Evolutionary conservation across 441 rosid genomes (phyloP), one percentile per base, ranked within the genome.

Genomic region (Mallotus japonicus): DNA sequence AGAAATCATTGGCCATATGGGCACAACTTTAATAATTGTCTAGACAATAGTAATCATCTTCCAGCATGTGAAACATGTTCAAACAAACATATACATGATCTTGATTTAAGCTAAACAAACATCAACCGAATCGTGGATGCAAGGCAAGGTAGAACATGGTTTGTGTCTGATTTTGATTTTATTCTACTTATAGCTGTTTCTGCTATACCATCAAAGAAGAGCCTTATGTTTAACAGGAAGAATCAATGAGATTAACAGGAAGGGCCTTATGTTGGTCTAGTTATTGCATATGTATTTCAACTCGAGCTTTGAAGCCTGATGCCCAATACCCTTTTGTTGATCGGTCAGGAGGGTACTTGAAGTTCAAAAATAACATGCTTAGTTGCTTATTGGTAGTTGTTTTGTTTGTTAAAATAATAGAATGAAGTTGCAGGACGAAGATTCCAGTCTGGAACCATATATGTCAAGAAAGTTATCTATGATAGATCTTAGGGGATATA

Each of bases 211-310:
- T 28, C 59, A 46, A 49, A 47, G 19, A 47, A 32, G 28, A 60
- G 51, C 42, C 32, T 28, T 28, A 28, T 28, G 32, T 28, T 28
- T 28, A 28, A 28, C 3, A 28, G 3, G 67, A 8, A 53, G 17
- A 53, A 75, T 80, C 61, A 72, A 76, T 60, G 71, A 65, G 59
- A 17, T 84, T 60, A 84, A 83, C 77, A 61, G 61, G n/a, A 66
- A 59, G 87, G 87, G 67, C 83, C 81, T 10, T 83, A 77, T 62
- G 13, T 84, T 19, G 88, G 84, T 46, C 83, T 85, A 4, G 65
- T 85, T 40, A 81, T 84, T 0, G 87, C 85, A 28, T 54, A 70
- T 57, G 74, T 80, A 32, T 81, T n/a, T 49, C 70, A n/a, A 81
- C 46, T 24, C 79, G 76, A 3, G 79, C 75, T 34, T 83, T 83